Base-by-base conservation (phyloP, 805 yeast species). In the Peterozyma xylosa region DNA sequence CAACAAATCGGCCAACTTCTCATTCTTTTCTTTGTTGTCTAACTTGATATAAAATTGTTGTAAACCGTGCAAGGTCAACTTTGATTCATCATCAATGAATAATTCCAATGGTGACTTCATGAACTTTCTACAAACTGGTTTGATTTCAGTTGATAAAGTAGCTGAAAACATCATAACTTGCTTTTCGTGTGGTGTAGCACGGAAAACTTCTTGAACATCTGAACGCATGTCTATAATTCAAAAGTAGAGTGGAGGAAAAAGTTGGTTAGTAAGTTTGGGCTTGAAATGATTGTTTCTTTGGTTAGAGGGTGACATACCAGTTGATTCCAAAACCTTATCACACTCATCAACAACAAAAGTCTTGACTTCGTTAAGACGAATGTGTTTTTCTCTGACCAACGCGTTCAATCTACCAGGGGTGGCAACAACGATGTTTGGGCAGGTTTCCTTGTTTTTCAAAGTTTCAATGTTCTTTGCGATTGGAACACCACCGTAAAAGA, bases 81-180 rank as follows among this genome's bases (percentile, higher is more conserved):
- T 93, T 57, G 96, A 87, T 67, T 91, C 98, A 65, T 93, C 96
- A 66, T 93, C 99, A 50, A 91, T 98, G 62, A 85, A 91, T 55
- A 91, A 88, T 73, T 91, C 99, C 66, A 93, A 77, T 53, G 99
- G 98, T 58, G 86, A 89, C 71, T 91, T 96, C 90, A 93, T 86
- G 73, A 93, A 91, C 72, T 91, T 89, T 74, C 90, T 91, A 75
- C 97, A 91, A 47, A 93, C 81, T 50, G 96, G 96, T 67, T 96
- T 86, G 59, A 91, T 88, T 62, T 91, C 98, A 62, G 79, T 86
- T 39, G 96, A 81, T 57, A 91, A 76, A 45, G 99, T 91, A 53
- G 99, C 99, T 48, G 96, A 86, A 68, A 91, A 91, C 96, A 91
- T 91, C 98, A 93, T 90, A 45, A 93, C 98, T 73, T 91, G 99